Evolutionary conservation across 352 stramenopile species (phyloP).

Genomic region (Globisporangium splendens): DNA sequence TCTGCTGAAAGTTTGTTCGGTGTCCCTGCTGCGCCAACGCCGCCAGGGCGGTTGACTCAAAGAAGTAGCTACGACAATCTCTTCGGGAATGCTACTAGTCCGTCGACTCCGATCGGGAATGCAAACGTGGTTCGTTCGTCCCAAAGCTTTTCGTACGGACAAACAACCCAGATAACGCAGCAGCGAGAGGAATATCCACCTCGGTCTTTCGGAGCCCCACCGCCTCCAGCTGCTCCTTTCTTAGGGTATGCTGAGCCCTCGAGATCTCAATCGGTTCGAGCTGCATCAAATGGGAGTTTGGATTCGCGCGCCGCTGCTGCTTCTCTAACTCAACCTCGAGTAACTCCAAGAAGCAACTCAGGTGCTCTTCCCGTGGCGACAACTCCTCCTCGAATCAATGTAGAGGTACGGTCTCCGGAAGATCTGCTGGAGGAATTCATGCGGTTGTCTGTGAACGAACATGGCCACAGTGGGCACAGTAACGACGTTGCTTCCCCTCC

Average conservation of each 20-base stretch:
- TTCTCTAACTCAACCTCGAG: conserved; percentile 5
- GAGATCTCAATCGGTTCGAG: conserved; percentile 41
- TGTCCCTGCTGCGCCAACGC: conserved; percentile 23
- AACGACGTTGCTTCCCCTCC: conserved; percentile 10
- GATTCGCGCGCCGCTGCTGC: conserved; percentile 18
- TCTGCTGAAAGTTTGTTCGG: conserved; percentile 39
- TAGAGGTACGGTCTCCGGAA: conserved; percentile 30
- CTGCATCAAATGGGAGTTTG: not conserved
- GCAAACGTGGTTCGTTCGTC: conserved; percentile 23
- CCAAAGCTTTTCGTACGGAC: conserved; percentile 45
- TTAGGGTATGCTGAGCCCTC: conserved; percentile 52
- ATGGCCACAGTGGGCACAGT: conserved; percentile 18
- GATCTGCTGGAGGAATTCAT: conserved; percentile 70
- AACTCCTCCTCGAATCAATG: conserved; percentile 21
- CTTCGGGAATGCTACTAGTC: conserved; percentile 26
- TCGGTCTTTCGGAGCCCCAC: conserved; percentile 15
- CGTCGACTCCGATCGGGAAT: conserved; percentile 15
- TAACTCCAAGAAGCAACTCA: conserved; percentile 13
- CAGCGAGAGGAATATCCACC: conserved; percentile 9
- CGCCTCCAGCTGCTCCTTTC: conserved; percentile 65
- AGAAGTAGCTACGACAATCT: conserved; percentile 36
- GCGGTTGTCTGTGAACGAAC: conserved; percentile 38
- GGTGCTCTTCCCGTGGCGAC: conserved; percentile 11
- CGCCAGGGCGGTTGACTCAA: conserved; percentile 21
- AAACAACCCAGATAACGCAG: conserved; percentile 12